Evolutionary conservation across 768 basidiomycete species (phyloP).

Genomic region (Suillus bovinus): DNA sequence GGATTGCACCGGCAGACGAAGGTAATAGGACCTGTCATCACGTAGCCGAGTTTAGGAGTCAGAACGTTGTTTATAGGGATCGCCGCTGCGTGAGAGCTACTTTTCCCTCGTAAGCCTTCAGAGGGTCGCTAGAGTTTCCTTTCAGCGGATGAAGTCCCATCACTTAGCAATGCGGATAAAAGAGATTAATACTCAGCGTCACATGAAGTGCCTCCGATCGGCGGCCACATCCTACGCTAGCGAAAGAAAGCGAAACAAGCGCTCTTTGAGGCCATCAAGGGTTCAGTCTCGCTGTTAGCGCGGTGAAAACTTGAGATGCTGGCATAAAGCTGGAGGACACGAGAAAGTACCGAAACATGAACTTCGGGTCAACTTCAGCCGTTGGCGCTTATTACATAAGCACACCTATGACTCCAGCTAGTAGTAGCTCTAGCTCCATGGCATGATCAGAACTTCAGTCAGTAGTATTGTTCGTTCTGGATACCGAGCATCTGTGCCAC

Average conservation of each 20-base stretch:
- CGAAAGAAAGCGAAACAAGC: background rate
- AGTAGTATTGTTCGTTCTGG: constrained; percentile 8
- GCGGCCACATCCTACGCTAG: background rate
- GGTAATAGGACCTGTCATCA: background rate
- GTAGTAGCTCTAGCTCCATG: constrained; percentile 2
- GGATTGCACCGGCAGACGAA: background rate
- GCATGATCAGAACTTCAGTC: constrained; percentile 27
- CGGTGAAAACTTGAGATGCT: background rate
- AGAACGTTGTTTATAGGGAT: constrained; percentile 8
- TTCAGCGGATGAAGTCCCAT: background rate
- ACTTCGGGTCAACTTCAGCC: background rate
- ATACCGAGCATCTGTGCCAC: constrained; percentile 12
- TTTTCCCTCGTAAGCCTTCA: background rate
- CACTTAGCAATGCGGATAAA: background rate
- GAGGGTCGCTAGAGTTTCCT: background rate
- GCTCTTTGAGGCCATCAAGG: background rate
- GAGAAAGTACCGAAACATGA: background rate
- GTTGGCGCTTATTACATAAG: constrained; percentile 7
- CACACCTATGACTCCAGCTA: constrained; percentile 3
- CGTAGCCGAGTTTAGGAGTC: constrained; percentile 8
- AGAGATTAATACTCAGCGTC: constrained; percentile 1
- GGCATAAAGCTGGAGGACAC: background rate
- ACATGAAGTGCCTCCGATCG: background rate
- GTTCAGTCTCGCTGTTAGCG: constrained; percentile 3
- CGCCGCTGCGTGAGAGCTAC: constrained; percentile 4